Percentiles rank a stretch among this genome's conserved stretches.
phyloP scores from a whole-genome alignment of 169 alveolate genomes.

The Plasmodium reichenowi region DNA sequence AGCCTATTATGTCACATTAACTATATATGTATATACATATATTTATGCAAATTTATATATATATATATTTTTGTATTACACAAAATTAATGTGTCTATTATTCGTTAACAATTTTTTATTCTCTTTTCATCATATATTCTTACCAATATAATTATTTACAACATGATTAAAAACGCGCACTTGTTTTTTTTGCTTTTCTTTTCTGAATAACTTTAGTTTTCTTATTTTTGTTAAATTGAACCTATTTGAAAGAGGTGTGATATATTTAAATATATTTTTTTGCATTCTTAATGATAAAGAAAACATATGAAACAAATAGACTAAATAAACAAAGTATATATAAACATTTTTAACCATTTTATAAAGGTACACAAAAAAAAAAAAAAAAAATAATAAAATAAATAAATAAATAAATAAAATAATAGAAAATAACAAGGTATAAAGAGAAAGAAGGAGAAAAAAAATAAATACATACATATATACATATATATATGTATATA shows the following conservation, averaged over 20 bases:
- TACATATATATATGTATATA: too few species aligned
- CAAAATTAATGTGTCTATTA: too few species aligned
- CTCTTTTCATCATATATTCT: too few species aligned
- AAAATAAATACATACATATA: not conserved
- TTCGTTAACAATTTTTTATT: too few species aligned
- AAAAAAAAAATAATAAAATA: not conserved
- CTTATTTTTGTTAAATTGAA: conserved; percentile 45
- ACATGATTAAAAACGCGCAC: conserved; percentile 60
- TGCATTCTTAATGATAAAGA: conserved; percentile 75
- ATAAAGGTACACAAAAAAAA: not conserved
- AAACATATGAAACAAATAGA: conserved; percentile 60
- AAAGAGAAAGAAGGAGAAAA: not conserved
- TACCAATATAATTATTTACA: conserved; percentile 76
- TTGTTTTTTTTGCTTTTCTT: conserved; percentile 37
- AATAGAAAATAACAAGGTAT: not conserved
- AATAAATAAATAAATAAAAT: conserved; percentile 7
- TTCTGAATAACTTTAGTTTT: conserved; percentile 33
- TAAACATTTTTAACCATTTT: conserved; percentile 73
- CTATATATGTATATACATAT: too few species aligned
- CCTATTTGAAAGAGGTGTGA: conserved; percentile 71
- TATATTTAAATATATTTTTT: conserved; percentile 71
- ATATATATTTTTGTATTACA: too few species aligned
- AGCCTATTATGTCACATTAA: too few species aligned
- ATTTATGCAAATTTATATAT: too few species aligned
- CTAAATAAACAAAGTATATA: conserved; percentile 33